phyloP scores from a whole-genome alignment of 2,329 filamentous ascomycete species.

The Daldinia sp. region DNA sequence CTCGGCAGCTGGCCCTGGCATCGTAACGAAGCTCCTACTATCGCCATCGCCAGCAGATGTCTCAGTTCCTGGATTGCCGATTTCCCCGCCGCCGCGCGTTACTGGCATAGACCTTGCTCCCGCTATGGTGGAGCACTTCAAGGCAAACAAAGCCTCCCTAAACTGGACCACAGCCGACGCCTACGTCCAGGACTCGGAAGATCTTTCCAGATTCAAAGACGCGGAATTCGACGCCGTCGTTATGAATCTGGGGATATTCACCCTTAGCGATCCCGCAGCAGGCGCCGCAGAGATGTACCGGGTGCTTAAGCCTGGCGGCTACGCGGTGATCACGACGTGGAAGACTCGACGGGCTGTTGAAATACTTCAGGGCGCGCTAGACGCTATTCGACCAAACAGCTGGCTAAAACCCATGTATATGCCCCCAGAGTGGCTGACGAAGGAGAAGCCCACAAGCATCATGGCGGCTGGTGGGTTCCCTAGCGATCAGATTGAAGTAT shows the following conservation, averaged over 20 bases:
- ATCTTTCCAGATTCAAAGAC: slow-evolving; percentile 41
- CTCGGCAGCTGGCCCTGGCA: slow-evolving; percentile 46
- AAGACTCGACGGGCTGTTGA: slow-evolving; percentile 36
- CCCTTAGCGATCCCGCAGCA: slow-evolving; percentile 35
- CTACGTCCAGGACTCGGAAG: slow-evolving; percentile 40
- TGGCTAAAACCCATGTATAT: slow-evolving; percentile 34
- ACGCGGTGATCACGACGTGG: slow-evolving; percentile 45
- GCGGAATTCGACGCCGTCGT: slow-evolving; percentile 42
- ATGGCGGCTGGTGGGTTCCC: slow-evolving; percentile 42
- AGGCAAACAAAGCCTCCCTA: slow-evolving; percentile 32
- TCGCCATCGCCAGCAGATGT: slow-evolving; percentile 39
- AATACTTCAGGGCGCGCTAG: slow-evolving; percentile 32
- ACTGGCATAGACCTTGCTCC: slow-evolving; percentile 43
- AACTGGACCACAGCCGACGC: slow-evolving; percentile 41
- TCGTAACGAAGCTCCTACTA: slow-evolving; percentile 44
- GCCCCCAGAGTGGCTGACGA: slow-evolving; percentile 43
- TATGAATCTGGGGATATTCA: slow-evolving; percentile 46
- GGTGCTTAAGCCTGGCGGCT: slow-evolving; percentile 42
- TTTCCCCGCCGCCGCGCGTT: slow-evolving; percentile 39
- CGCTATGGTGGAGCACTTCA: slow-evolving; percentile 42
- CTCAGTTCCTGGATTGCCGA: slow-evolving; percentile 39
- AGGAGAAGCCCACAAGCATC: slow-evolving; percentile 40
- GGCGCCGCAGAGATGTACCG: slow-evolving; percentile 45
- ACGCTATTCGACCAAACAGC: slow-evolving; percentile 35
- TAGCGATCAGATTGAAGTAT: slow-evolving; percentile 26